These are phyloP conservation scores for Stipa capillata DNA, from an alignment of 176 grass and related monocot species.

Conservation along the genomic window DNA sequence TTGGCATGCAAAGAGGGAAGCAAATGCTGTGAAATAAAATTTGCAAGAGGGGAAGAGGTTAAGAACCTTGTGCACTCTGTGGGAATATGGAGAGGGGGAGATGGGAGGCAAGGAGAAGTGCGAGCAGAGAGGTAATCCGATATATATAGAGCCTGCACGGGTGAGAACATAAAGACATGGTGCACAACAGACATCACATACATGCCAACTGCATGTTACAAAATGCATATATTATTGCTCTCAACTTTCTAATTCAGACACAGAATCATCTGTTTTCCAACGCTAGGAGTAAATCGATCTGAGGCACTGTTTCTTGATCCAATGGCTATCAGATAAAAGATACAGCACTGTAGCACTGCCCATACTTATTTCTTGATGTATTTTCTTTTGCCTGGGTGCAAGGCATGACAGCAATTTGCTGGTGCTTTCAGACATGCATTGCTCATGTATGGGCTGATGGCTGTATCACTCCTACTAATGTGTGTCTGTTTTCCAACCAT, in stretches of 20 bases:
- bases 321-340: not conserved
- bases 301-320: not conserved
- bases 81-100: not conserved
- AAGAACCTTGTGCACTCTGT: constrained; percentile 38
- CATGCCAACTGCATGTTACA: not conserved
- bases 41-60: not conserved
- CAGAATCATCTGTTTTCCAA: not conserved
- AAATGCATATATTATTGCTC: not conserved
- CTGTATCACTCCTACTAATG: not conserved
- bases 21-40: not conserved
- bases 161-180: not conserved
- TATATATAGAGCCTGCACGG: constrained; percentile 23
- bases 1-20: not conserved
- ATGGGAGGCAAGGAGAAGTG: constrained; percentile 9
- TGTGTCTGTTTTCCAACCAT: not conserved
- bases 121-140: not conserved
- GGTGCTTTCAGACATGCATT: not conserved
- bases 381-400: not conserved
- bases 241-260: not conserved
- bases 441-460: not conserved
- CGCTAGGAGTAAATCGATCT: not conserved
- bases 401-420: not conserved
- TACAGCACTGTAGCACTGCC: not conserved
- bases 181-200: not conserved
- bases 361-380: not conserved